These are phyloP conservation scores for Helenozyma rhizophorensis DNA, from an alignment of 805 yeast genomes.

Conservation along the genomic window DNA sequence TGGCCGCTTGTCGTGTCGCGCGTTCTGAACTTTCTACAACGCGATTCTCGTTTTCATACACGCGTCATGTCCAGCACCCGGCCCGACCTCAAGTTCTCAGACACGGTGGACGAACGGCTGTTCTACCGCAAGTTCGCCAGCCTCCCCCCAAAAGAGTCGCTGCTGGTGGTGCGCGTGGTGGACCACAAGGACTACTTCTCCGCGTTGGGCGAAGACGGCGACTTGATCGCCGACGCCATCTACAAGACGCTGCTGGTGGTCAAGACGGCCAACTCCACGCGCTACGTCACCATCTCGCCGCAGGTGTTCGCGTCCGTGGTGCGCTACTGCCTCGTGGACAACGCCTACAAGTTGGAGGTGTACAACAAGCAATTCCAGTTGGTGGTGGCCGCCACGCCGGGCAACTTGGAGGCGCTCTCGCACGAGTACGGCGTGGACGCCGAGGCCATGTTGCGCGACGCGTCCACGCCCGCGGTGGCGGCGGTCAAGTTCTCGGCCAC, in stretches of 20 bases:
- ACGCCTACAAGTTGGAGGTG: constrained; percentile 74
- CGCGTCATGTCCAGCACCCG: constrained; percentile 37
- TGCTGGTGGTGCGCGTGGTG: constrained; percentile 60
- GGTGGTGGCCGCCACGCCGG: constrained; percentile 74
- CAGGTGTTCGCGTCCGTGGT: constrained; percentile 68
- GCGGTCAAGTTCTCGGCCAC: constrained; percentile 31
- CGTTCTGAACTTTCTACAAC: too few species aligned
- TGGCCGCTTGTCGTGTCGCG: too few species aligned
- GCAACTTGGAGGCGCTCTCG: constrained; percentile 61
- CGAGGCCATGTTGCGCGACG: constrained; percentile 60
- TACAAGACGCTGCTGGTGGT: constrained; percentile 81
- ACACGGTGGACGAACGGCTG: constrained; percentile 40
- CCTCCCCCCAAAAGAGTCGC: constrained; percentile 44
- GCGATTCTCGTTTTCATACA: too few species aligned
- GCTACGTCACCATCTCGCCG: constrained; percentile 72
- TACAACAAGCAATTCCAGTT: constrained; percentile 64
- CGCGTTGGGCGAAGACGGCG: constrained; percentile 71
- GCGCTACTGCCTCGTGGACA: constrained; percentile 61
- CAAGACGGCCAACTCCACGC: constrained; percentile 49
- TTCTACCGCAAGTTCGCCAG: constrained; percentile 41
- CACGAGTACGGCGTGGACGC: constrained; percentile 34
- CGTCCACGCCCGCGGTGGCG: constrained; percentile 38
- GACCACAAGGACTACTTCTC: constrained; percentile 80
- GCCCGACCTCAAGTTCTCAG: constrained; percentile 41
- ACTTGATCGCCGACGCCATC: constrained; percentile 73